Conservation (phyloP, 2,329 filamentous ascomycete species). For the Epichloe sp. region DNA sequence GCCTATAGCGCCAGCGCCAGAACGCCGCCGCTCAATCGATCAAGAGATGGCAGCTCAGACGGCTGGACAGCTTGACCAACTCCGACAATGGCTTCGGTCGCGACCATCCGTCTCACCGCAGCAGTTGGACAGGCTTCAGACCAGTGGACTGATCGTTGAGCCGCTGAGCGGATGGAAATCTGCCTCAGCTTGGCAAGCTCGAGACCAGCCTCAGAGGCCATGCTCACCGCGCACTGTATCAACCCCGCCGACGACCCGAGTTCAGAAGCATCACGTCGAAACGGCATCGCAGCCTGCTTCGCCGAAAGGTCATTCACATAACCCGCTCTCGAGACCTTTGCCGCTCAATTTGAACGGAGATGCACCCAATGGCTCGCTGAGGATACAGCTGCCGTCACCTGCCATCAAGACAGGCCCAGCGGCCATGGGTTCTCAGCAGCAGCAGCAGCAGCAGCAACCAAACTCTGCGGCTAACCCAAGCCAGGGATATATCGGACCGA, state of each 20-base stretch:
- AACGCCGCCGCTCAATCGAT: conserved; percentile 17
- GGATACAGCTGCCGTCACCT: conserved; percentile 9
- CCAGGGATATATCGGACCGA: conserved; percentile 11
- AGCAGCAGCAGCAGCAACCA: background rate
- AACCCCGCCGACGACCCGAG: conserved; percentile 36
- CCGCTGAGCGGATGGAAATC: conserved; percentile 6
- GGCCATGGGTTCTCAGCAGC: conserved; percentile 8
- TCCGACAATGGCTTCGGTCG: background rate
- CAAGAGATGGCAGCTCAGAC: conserved; percentile 19
- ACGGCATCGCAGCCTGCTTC: conserved; percentile 16
- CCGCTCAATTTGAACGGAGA: conserved; percentile 31
- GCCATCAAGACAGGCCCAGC: conserved; percentile 14
- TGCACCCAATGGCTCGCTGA: conserved; percentile 6
- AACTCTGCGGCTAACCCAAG: conserved; percentile 8
- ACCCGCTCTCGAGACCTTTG: conserved; percentile 28
- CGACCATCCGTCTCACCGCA: background rate
- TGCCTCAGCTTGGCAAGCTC: conserved; percentile 3
- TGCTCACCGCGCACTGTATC: conserved; percentile 32
- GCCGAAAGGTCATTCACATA: conserved; percentile 37
- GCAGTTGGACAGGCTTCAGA: conserved; percentile 6
- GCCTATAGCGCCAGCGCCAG: conserved; percentile 33
- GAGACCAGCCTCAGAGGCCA: conserved; percentile 19
- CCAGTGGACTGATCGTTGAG: conserved; percentile 15
- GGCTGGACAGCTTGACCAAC: conserved; percentile 15
- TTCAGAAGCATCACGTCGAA: conserved; percentile 14